Base-by-base conservation (phyloP, 2,329 filamentous ascomycete genomes). In the Fusarium udum region DNA sequence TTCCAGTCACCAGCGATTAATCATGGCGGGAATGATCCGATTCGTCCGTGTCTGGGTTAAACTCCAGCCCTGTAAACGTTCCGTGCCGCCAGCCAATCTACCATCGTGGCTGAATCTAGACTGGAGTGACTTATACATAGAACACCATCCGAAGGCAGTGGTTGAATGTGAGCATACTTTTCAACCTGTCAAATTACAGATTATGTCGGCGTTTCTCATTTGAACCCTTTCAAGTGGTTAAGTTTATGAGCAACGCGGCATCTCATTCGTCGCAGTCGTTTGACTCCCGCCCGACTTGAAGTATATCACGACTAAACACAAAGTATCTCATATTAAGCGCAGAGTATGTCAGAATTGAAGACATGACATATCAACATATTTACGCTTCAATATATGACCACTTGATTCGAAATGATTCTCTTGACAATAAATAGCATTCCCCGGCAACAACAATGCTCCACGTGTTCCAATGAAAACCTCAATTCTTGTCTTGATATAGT, bases 101-200 rank as follows among this genome's bases (percentile, higher is more conserved):
- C 20, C 22, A 32, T 51, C 16, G 16, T 51, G 48, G n/a, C 31
- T 51, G n/a, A n/a, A 18, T n/a, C 15, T 15, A 32, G 14, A 8
- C 22, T 16, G 26, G 15, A 22, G 42, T 48, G 2, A 11, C 20
- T 22, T 11, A 6, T 49, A 22, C 6, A 22, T 4, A 0, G 13
- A 1, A 16, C 26, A 31, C 7, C 11, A 49, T 14, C 31, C 4
- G 1, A 32, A 6, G 5, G 26, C 16, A 22, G 14, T 20, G 18
- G 15, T 49, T 22, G 14, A 14, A 10, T 32, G 46, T 24, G 48
- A 34, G 16, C 7, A 51, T 34, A 9, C 15, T 34, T 24, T 20
- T 14, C 3, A n/a, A n/a, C 7, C 7, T 3, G 6, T 8, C 3
- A n/a, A n/a, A 18, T n/a, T 18, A n/a, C 28, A 13, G 22, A 31